These are phyloP conservation scores for Fraxinus greggii DNA, from an alignment of 305 asterid genomes.

Conservation along the genomic window DNA sequence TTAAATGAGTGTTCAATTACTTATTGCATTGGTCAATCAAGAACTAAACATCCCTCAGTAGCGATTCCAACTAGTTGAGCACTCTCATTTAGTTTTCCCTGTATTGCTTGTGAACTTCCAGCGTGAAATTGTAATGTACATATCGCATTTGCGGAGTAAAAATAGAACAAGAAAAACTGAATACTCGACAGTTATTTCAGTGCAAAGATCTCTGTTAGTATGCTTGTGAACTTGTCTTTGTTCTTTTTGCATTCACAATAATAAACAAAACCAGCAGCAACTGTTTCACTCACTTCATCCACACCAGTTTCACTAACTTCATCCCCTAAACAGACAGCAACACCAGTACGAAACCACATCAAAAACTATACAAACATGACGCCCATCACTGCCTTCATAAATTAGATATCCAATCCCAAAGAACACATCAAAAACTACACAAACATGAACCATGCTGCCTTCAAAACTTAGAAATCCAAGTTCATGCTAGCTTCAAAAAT, in stretches of 20 bases:
- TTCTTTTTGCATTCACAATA: too few species aligned
- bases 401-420: not conserved
- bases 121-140: too few species aligned
- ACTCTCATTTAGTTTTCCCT: constrained; percentile 60
- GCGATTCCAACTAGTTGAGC: constrained; percentile 60
- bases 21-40: constrained; percentile 57
- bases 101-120: constrained; percentile 54
- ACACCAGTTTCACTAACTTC: too few species aligned
- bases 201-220: not conserved
- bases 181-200: too few species aligned
- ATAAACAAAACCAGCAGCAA: too few species aligned
- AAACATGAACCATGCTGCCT: not conserved
- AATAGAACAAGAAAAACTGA: too few species aligned
- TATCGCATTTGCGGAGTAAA: too few species aligned
- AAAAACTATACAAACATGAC: not conserved
- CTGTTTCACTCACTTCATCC: too few species aligned
- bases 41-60: constrained; percentile 49
- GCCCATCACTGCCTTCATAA: not conserved
- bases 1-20: too few species aligned
- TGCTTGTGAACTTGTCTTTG: not conserved
- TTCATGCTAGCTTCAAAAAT: not conserved
- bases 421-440: not conserved
- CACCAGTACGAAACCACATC: too few species aligned
- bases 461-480: not conserved
- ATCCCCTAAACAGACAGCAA: too few species aligned